Conservation (phyloP, 2,329 filamentous ascomycete species). For the Botrytis pseudocinerea region DNA sequence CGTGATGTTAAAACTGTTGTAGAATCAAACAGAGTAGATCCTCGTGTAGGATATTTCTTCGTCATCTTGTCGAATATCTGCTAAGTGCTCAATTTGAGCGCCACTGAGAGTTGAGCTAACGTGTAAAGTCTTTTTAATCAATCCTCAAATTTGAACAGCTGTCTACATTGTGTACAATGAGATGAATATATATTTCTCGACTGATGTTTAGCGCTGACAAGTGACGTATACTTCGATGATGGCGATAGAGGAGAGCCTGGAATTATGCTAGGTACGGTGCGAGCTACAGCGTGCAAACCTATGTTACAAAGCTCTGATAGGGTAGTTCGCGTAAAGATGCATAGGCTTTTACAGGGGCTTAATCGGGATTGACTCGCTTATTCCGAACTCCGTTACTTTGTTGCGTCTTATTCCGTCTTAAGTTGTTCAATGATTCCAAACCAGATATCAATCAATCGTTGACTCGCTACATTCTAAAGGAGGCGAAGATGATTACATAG, state of each 20-base stretch:
- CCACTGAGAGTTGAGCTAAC: background rate
- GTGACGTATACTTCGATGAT: background rate
- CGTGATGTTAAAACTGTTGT: background rate
- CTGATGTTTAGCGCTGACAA: background rate
- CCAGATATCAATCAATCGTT: background rate
- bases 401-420: background rate
- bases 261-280: background rate
- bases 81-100: background rate
- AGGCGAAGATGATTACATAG: too few species aligned
- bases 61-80: background rate
- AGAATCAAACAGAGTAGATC: background rate
- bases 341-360: background rate
- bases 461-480: background rate
- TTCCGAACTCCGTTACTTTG: background rate
- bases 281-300: background rate
- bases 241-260: background rate
- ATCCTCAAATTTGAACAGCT: background rate
- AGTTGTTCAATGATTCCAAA: background rate
- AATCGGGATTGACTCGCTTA: background rate
- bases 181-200: background rate
- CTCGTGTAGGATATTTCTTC: background rate
- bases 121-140: background rate
- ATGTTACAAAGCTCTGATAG: background rate
- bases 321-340: background rate
- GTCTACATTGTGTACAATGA: background rate